Percentiles rank a stretch among this genome's conserved stretches.
Evolutionary conservation across 2,329 filamentous ascomycete species (phyloP).

Genomic region (Colletotrichum tropicicola): DNA sequence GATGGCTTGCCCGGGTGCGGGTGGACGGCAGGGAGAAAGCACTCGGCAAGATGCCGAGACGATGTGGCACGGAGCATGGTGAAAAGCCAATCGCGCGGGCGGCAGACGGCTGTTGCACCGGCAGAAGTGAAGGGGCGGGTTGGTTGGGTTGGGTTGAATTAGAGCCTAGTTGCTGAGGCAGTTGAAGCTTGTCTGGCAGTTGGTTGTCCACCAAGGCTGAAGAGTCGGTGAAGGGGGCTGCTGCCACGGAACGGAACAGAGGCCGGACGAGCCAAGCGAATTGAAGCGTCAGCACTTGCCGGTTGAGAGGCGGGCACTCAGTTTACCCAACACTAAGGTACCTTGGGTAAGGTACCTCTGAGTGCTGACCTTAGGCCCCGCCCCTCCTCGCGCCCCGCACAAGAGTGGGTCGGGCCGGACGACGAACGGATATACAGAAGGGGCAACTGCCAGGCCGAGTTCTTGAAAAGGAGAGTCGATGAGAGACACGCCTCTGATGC

Average conservation of each 20-base stretch:
- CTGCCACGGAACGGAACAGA: not conserved
- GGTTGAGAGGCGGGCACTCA: no score
- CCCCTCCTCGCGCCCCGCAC: slow-evolving; percentile 12
- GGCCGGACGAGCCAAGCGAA: not conserved
- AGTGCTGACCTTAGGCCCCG: no score
- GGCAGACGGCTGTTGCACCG: not conserved
- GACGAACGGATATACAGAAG: not conserved
- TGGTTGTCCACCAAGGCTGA: not conserved
- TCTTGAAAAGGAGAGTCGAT: not conserved
- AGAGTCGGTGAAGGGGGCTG: slow-evolving; percentile 22
- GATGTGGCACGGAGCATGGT: not conserved
- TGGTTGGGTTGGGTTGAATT: not conserved
- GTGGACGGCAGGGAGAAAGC: not conserved
- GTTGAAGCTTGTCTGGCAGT: no score
- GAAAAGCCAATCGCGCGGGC: slow-evolving; percentile 9
- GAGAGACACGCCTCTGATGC: not conserved
- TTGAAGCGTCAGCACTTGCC: no score
- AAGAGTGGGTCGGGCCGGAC: not conserved
- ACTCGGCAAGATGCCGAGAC: slow-evolving; percentile 12
- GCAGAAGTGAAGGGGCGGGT: not conserved
- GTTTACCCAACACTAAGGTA: not conserved
- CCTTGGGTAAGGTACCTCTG: no score
- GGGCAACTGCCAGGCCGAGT: no score
- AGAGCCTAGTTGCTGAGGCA: not conserved
- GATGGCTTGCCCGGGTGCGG: not conserved